These are phyloP conservation scores for Endocladia muricata DNA, from an alignment of 31 red algal species.

Conservation along the genomic window DNA sequence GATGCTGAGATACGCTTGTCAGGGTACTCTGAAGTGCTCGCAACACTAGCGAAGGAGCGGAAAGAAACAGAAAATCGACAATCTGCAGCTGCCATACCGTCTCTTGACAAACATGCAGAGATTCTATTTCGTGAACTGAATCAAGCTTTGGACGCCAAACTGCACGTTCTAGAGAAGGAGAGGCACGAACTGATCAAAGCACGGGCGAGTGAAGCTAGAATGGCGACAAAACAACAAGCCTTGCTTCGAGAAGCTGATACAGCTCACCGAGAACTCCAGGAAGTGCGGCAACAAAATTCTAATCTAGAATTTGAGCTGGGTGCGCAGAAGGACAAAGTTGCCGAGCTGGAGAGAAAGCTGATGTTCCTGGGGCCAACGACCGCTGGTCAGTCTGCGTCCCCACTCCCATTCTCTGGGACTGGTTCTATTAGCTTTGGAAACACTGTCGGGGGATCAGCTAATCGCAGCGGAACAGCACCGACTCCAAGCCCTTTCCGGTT, in stretches of 20 bases:
- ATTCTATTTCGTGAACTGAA: slow-evolving; percentile 32
- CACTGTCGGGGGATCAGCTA: background rate
- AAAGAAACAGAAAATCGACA: background rate
- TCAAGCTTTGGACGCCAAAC: slow-evolving; percentile 23
- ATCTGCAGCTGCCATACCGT: background rate
- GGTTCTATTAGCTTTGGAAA: background rate
- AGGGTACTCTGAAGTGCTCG: slow-evolving; percentile 1
- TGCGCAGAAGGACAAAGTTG: slow-evolving; percentile 10
- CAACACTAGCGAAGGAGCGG: background rate
- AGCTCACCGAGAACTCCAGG: background rate
- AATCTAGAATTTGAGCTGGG: background rate
- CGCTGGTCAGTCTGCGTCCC: background rate
- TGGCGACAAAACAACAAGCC: slow-evolving; percentile 16
- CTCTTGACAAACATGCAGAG: slow-evolving; percentile 22
- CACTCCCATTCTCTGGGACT: background rate
- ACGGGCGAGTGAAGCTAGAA: background rate
- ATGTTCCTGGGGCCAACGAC: background rate
- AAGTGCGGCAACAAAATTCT: background rate
- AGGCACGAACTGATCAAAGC: slow-evolving; percentile 14
- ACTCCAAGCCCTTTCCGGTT: background rate
- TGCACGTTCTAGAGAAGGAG: slow-evolving; percentile 27
- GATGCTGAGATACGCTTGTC: slow-evolving; percentile 18
- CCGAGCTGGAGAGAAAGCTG: background rate
- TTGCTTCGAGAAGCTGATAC: slow-evolving; percentile 21
- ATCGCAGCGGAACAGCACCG: no score